Evolutionary conservation across 495 filamentous ascomycete species (phyloP).

Genomic region (Sporormia fimetaria): DNA sequence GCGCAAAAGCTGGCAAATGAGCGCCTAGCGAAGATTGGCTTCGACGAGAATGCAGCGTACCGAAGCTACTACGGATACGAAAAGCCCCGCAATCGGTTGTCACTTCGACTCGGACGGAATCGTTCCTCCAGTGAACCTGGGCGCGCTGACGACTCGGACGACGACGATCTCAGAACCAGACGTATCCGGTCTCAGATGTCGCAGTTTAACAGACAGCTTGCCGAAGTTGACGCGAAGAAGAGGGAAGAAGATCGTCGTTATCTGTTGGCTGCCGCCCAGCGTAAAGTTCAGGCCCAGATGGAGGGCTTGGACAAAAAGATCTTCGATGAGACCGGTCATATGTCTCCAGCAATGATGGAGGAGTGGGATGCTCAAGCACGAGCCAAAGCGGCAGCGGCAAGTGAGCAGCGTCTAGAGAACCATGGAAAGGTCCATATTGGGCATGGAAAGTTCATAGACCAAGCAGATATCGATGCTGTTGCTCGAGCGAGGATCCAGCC

Average conservation of each 20-base stretch:
- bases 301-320: conserved; percentile 70
- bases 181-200: conserved; percentile 74
- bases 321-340: conserved; percentile 63
- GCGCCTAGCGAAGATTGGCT: conserved; percentile 63
- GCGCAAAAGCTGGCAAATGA: conserved; percentile 76
- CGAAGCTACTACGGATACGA: conserved; percentile 59
- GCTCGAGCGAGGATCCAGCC: conserved; percentile 75
- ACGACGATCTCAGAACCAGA: conserved; percentile 57
- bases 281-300: conserved; percentile 69
- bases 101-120: conserved; percentile 44
- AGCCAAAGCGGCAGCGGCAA: conserved; percentile 53
- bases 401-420: conserved; percentile 44
- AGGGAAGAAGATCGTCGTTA: conserved; percentile 58
- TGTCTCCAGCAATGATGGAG: conserved; percentile 53
- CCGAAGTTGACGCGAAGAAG: conserved; percentile 63
- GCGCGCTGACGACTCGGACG: conserved; percentile 33
- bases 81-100: conserved; percentile 43
- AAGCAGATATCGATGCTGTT: conserved; percentile 67
- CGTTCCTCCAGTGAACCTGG: conserved; percentile 62
- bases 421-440: conserved; percentile 68
- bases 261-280: conserved; percentile 67
- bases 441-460: conserved; percentile 65
- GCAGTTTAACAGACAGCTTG: conserved; percentile 53
- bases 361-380: conserved; percentile 72
- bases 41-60: conserved; percentile 53